phyloP scores from a whole-genome alignment of 179 eudicot genomes.

The Corrigiola litoralis region DNA sequence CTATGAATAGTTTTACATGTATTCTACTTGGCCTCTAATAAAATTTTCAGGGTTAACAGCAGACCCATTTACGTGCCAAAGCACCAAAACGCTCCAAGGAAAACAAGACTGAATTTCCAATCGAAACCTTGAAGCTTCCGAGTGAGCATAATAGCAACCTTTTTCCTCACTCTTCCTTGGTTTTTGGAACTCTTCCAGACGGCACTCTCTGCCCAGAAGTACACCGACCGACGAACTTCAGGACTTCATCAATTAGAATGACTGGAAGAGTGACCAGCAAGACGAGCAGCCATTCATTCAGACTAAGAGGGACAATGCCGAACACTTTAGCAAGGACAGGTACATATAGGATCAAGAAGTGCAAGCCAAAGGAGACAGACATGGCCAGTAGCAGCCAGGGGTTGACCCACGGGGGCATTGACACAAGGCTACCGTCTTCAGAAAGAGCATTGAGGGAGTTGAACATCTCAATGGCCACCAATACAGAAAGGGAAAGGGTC shows the following conservation, averaged over 20 bases:
- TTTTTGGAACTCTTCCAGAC: conserved; percentile 30
- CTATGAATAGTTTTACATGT: conserved; percentile 26
- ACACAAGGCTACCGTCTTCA: conserved; percentile 80
- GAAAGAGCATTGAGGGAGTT: conserved; percentile 94
- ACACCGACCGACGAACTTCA: conserved; percentile 70
- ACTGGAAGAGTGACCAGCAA: conserved; percentile 74
- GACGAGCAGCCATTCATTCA: conserved; percentile 83
- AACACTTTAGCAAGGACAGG: conserved; percentile 79
- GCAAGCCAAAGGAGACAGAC: conserved; percentile 83
- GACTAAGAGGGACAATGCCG: conserved; percentile 76
- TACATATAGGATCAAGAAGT: conserved; percentile 74
- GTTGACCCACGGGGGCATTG: conserved; percentile 99
- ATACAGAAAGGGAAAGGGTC: conserved; percentile 94
- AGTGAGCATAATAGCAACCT: conserved; percentile 1
- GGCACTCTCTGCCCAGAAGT: conserved; percentile 38
- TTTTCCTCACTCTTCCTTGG: conserved; percentile 47
- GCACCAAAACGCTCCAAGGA: conserved; percentile 13
- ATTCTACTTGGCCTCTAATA: conserved; percentile 17
- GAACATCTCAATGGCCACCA: conserved; percentile 98
- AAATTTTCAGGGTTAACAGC: conserved; percentile 15
- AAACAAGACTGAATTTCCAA: background rate
- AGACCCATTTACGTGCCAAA: conserved; percentile 18
- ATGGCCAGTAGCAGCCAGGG: conserved; percentile 87
- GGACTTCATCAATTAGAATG: conserved; percentile 75
- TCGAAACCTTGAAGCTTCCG: conserved; percentile 24